Evolutionary conservation across 306 rosid species (phyloP), one percentile per base, ranked within the genome.

Genomic region (Corylus avellana): DNA sequence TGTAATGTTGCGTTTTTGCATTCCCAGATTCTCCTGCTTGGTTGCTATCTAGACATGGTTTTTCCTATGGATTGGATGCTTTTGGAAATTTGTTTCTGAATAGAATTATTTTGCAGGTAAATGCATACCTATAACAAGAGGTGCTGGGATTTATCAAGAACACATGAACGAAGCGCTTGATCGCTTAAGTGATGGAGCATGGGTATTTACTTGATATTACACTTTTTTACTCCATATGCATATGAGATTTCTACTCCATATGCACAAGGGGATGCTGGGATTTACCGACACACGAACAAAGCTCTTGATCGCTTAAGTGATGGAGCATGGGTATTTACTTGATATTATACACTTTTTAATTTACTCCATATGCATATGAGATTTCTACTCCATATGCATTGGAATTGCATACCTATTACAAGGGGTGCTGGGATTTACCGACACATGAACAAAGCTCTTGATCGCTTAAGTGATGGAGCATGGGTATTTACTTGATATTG

Each of bases 371-470:
- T 58, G 12, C 35, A 58, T 58, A 48, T 48, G 51, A 48, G 51
- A 48, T 35, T 54, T 56, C 49, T 27, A 27, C 75, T 63, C 25
- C 48, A 18, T 68, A 42, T 68, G 8, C 29, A 68, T 2, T 1
- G 37, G 66, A 9, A 58, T 9, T n/a, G 64, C 14, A 3, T 58
- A 22, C 64, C 35, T 58, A 58, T 58, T 42, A 95, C 86, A 22
- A 87, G 98, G 83, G 98, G 97, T 56, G 97, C 88, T 74, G 98
- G 98, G 79, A 89, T 95, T 83, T 89, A 91, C 87, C 99, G 91
- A 84, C 91, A 88, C 85, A 93, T 93, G 94, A 82, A 90, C 27
- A 97, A 92, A 88, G 99, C 99, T 73, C 92, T 93, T 73, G 92
- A 91, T 57, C 89, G 83, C 77, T 83, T 95, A 72, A 83, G 80